phyloP scores from a whole-genome alignment of 2,329 filamentous ascomycete species.

The Claviceps spartinae region DNA sequence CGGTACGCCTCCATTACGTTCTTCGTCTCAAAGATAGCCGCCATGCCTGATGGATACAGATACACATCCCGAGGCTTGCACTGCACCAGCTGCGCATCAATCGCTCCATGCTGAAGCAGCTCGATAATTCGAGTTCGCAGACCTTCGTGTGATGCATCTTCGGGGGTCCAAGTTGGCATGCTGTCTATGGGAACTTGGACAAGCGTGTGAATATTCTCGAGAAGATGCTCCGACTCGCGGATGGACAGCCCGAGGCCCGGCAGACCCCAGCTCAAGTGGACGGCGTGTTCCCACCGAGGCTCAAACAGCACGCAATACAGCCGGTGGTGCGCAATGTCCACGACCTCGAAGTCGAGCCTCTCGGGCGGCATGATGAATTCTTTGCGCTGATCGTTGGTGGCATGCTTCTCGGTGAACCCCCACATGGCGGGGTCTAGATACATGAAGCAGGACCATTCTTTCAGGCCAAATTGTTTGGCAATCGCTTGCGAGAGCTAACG shows the following conservation, averaged over 20 bases:
- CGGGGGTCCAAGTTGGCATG: constrained; percentile 24
- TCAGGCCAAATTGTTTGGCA: constrained; percentile 16
- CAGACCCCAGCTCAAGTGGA: constrained; percentile 31
- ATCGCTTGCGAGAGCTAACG: constrained; percentile 24
- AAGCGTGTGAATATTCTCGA: constrained; percentile 22
- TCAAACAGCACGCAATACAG: constrained; percentile 32
- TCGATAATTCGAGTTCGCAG: constrained; percentile 27
- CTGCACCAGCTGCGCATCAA: constrained; percentile 15
- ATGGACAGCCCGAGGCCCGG: constrained; percentile 33
- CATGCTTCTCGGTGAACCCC: constrained; percentile 17
- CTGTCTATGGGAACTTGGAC: constrained; percentile 19
- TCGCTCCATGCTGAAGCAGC: constrained; percentile 27
- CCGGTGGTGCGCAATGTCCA: constrained; percentile 26
- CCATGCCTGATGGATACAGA: constrained; percentile 39
- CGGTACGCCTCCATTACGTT: constrained; percentile 22
- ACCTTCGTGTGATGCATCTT: constrained; percentile 22
- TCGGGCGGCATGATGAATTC: constrained; percentile 19
- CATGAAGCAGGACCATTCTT: constrained; percentile 15
- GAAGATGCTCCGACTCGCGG: constrained; percentile 29
- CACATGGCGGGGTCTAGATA: constrained; percentile 21
- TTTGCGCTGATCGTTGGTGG: constrained; percentile 21
- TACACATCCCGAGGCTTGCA: constrained; percentile 25
- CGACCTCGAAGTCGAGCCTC: constrained; percentile 24
- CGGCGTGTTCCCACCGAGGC: constrained; percentile 18
- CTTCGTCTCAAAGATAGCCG: constrained; percentile 31